Conservation (phyloP, 352 stramenopile species). For the Globisporangium spinosum region DNA sequence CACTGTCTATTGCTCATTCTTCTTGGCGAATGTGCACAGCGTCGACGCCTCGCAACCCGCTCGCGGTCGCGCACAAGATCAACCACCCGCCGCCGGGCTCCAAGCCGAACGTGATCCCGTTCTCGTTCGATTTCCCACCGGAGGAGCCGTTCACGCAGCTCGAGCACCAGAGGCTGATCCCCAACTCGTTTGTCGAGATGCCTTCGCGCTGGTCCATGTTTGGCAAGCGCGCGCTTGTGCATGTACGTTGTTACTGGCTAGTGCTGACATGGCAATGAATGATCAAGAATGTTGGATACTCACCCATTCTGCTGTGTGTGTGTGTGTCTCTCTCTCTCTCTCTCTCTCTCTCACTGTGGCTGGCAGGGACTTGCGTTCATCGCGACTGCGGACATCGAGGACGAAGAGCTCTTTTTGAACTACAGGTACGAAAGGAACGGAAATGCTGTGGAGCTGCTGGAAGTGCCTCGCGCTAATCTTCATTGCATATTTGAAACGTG, state of each 20-base stretch:
- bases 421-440: constrained; percentile 31
- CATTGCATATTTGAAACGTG: neutral
- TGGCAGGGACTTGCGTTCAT: constrained; percentile 71
- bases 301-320: neutral
- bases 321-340: neutral
- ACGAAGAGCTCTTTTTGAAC: constrained; percentile 86
- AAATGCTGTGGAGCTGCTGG: neutral
- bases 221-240: constrained; percentile 80
- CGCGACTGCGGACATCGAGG: constrained; percentile 68
- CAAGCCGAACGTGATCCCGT: constrained; percentile 74
- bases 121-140: constrained; percentile 77
- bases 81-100: constrained; percentile 73
- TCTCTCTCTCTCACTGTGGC: neutral
- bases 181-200: constrained; percentile 78
- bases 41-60: constrained; percentile 50
- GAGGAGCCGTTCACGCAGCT: constrained; percentile 68
- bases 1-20: neutral
- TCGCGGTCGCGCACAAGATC: constrained; percentile 83
- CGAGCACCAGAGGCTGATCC: constrained; percentile 65
- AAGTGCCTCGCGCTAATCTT: neutral
- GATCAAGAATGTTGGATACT: neutral
- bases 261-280: constrained; percentile 5
- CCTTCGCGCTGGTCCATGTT: constrained; percentile 81
- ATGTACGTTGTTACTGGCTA: constrained; percentile 35
- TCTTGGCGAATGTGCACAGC: constrained; percentile 23